These are phyloP conservation scores for Candida tropicalis DNA, from an alignment of 1,139 yeast species.

Conservation along the genomic window DNA sequence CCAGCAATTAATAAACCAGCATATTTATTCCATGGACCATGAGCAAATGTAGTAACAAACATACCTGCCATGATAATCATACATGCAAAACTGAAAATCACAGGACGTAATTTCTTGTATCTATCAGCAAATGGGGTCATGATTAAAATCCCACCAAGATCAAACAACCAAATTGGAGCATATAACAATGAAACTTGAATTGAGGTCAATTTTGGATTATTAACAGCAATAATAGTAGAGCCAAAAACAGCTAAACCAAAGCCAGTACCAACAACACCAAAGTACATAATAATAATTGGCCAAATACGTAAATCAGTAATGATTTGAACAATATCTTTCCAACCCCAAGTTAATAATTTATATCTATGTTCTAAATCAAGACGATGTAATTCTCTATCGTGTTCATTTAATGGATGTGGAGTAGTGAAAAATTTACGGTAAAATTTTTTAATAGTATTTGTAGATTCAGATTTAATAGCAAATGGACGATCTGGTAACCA, in stretches of 20 bases:
- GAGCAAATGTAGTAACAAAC: conserved; percentile 75
- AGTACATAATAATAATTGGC: conserved; percentile 86
- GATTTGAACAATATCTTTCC: conserved; percentile 60
- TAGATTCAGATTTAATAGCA: conserved; percentile 19
- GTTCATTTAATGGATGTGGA: conserved; percentile 52
- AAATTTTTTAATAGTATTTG: conserved; percentile 19
- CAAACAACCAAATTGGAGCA: conserved; percentile 92
- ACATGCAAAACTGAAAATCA: conserved; percentile 63
- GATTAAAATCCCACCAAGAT: conserved; percentile 72
- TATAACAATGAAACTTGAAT: conserved; percentile 73
- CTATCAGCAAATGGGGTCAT: conserved; percentile 82
- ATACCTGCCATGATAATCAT: conserved; percentile 72
- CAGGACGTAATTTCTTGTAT: conserved; percentile 57
- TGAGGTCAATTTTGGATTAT: conserved; percentile 64
- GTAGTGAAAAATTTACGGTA: conserved; percentile 37
- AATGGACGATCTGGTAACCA: conserved; percentile 82
- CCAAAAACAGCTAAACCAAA: conserved; percentile 86
- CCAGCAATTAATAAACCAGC: conserved; percentile 83
- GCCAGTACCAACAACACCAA: conserved; percentile 91
- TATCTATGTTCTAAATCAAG: conserved; percentile 58
- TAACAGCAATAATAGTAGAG: conserved; percentile 71
- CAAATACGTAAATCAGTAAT: conserved; percentile 68
- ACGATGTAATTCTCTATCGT: conserved; percentile 60
- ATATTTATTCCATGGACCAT: conserved; percentile 72
- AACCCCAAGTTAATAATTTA: conserved; percentile 54